Evolutionary conservation across 2,329 filamentous ascomycete species (phyloP), one percentile per base, ranked within the genome.

Genomic region (Penicillium sp.): DNA sequence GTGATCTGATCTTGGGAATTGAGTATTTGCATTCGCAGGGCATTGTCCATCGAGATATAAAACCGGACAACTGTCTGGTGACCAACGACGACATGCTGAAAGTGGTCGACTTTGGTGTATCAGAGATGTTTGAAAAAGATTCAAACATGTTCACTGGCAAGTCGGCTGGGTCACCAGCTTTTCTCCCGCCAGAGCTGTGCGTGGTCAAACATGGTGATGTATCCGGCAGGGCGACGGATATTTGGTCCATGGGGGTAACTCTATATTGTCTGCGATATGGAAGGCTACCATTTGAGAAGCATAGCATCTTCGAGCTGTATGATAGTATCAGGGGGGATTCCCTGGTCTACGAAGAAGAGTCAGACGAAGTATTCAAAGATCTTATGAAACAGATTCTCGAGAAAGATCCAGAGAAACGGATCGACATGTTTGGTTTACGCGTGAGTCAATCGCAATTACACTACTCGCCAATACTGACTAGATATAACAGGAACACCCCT

Each of bases 201-300:
- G 87, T 93, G 23, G 85, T 87, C 8, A 92, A 86, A 67, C 93
- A 97, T 71, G 91, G 90, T 0, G 88, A 93, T 64, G 88, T 97
- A 1, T 93, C 90, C 3, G 94, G 94, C 12, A 89, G 86, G 66
- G 92, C 93, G 4, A 91, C 91, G 4, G 94, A 99, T 75, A 92
- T 99, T 53, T 99, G 94, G 94, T 96, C 93, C 4, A 97, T 97
- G 93, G 94, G 94, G 7, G 88, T 97, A 9, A 96, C 93, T 1
- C 80, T 99, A 2, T 97, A 93, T 73, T 99, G 94, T 73, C 82
- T 99, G 39, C 87, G 89, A 60, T 97, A 96, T 68, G 94, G 94
- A 33, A 82, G 80, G 49, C 88, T 99, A 60, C 94, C 94, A 0
- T 99, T 97, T 70, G 89, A 93, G 68, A 85, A 88, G 55, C 80